These are phyloP conservation scores for Tuber melanosporum DNA, from an alignment of 495 filamentous ascomycete species.

Conservation along the genomic window DNA sequence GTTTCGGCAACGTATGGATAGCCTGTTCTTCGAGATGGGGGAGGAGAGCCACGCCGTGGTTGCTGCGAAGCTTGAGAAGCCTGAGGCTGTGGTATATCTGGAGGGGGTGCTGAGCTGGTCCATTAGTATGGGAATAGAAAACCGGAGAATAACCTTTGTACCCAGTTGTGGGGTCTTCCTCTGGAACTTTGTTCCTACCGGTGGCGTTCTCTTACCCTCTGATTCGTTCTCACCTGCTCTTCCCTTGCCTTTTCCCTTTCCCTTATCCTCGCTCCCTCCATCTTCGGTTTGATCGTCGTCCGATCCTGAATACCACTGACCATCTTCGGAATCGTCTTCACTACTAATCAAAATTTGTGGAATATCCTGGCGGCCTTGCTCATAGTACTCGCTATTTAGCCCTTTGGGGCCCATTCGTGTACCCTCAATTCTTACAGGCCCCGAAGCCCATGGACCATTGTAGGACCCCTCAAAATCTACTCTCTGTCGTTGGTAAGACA, in stretches of 20 bases:
- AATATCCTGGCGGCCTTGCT: constrained; percentile 7
- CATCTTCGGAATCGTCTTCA: constrained; percentile 8
- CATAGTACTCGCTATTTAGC: constrained; percentile 20
- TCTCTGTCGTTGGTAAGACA: constrained; percentile 16
- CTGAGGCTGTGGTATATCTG: constrained; percentile 1
- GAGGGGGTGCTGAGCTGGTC: not conserved
- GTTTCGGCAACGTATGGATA: constrained; percentile 35
- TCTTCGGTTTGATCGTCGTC: constrained; percentile 9
- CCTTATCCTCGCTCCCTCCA: constrained; percentile 7
- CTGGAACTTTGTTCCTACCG: not conserved
- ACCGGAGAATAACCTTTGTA: constrained; percentile 15
- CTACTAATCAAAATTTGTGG: constrained; percentile 11
- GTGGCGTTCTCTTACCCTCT: not conserved
- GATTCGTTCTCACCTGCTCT: constrained; percentile 2
- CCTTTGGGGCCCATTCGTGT: constrained; percentile 12
- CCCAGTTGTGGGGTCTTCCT: not conserved
- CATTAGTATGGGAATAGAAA: not conserved
- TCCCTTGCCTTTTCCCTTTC: not conserved
- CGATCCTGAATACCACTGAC: not conserved
- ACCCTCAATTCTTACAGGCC: not conserved
- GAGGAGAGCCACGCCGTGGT: constrained; percentile 7
- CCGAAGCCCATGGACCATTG: constrained; percentile 12
- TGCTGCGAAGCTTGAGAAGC: constrained; percentile 7
- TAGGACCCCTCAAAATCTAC: constrained; percentile 24
- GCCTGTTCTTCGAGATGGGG: constrained; percentile 21